Evolutionary conservation across 441 rosid genomes (phyloP), one percentile per base, ranked within the genome.

Genomic region (Bocquillonia castaneifolia): DNA sequence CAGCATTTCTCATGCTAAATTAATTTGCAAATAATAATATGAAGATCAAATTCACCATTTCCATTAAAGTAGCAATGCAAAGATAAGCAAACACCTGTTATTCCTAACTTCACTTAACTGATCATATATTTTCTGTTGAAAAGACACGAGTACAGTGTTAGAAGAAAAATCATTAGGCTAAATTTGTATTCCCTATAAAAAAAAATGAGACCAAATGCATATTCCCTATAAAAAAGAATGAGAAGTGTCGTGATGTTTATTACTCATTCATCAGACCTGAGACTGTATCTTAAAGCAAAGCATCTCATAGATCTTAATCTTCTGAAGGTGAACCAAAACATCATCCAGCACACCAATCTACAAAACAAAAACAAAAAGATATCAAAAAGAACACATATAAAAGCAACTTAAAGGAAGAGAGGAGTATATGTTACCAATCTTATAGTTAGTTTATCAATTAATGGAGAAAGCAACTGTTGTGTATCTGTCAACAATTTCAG

Each of bases 271-370:
- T 37, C 83, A 37, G 50, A 93, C 97, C 97, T 85, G 89, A 72
- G 86, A 76, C 59, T 71, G 80, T 77, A 93, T 79, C 78, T 82
- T 85, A 66, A 82, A 81, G 75, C 84, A 76, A 64, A 89, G 79
- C 73, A 65, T 72, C 81, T 77, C 84, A 67, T 79, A 82, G 51
- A 67, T 63, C 77, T 81, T 81, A 69, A 76, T 81, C 76, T 76
- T 87, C 84, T 81, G 83, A 74, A 80, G 74, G 69, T 79, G 78
- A 59, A 65, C 76, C 79, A 89, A 72, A 64, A 67, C 73, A 77
- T 86, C 92, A 80, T 84, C 87, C 64, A 88, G 76, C 77, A 45
- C 44, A 69, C 77, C 75, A 59, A 93, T 82, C 98, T 93, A 74
- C 76, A 77, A 63, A 72, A 54, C 48, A 74, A 58, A 77, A 70